Evolutionary conservation across 2,329 filamentous ascomycete species (phyloP), one percentile per base, ranked within the genome.

Genomic region (Dothideomycetes sp.): DNA sequence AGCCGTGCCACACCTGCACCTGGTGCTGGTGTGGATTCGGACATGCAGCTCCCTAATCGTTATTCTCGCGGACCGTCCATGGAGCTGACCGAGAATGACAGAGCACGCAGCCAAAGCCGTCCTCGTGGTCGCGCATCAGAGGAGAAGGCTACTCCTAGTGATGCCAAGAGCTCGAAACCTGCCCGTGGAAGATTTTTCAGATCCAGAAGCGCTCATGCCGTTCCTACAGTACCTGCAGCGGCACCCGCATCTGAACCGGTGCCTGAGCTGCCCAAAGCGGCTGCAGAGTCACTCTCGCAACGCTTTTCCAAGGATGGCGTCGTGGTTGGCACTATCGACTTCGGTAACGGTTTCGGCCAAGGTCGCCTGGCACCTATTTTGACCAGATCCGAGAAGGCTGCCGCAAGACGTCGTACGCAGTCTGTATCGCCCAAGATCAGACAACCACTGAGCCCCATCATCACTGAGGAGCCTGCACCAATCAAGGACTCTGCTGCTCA

Each of bases 241-340:
- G n/a, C n/a, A n/a, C n/a, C n/a, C n/a, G n/a, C n/a, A n/a, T n/a
- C n/a, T n/a, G n/a, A n/a, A n/a, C n/a, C n/a, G n/a, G 29, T 33
- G 15, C 37, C 37, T 4, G 37, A 32, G 20, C 20, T 40, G 8
- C 37, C 37, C 1, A 40, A 40, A 9, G 28, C 17, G 16, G 17
- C 18, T 20, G n/a, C n/a, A n/a, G 20, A 40, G 28, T 32, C 11
- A 12, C 25, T 40, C 28, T 40, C 37, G 11, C 28, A 23, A 10
- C 32, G 28, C 1, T 40, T 40, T 29, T 33, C 37, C 4, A 40
- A 33, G 12, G 28, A 32, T 12, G 28, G 20, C 29, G 37, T 40
- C 15, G 31, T 24, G 27, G 40, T 42, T 24, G 40, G 40, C 15
- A 42, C 40, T 11, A 36, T 42, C n/a, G 32, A 42, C n/a, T 42